These are phyloP conservation scores for Ophiocordyceps camponoti-leonardi DNA, from an alignment of 2,329 filamentous ascomycete species.

Conservation along the genomic window DNA sequence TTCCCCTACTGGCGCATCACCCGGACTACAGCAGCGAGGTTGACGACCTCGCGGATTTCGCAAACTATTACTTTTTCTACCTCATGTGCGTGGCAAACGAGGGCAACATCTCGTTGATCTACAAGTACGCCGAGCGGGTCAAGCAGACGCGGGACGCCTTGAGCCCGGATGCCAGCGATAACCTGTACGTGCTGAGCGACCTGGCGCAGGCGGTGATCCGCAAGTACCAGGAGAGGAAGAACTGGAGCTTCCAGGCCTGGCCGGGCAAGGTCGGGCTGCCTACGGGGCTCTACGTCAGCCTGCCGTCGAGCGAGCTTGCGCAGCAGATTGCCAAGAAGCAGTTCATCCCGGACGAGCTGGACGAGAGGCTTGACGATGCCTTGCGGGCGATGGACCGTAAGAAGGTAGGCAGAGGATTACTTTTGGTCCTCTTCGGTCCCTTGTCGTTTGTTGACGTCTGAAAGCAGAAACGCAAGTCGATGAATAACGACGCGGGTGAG, in stretches of 20 bases:
- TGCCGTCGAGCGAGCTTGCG: constrained; percentile 62
- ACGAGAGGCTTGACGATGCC: constrained; percentile 57
- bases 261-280: constrained; percentile 69
- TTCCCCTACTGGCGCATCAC: constrained; percentile 84
- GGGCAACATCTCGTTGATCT: constrained; percentile 74
- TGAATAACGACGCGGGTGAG: constrained; percentile 29
- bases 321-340: constrained; percentile 76
- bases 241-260: constrained; percentile 73
- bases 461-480: constrained; percentile 39
- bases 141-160: constrained; percentile 81
- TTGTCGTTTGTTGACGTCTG: too few species aligned
- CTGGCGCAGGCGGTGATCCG: constrained; percentile 68
- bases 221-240: constrained; percentile 71
- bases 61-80: constrained; percentile 82
- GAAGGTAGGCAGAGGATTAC: constrained; percentile 45
- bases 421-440: too few species aligned
- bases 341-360: constrained; percentile 61
- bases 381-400: constrained; percentile 52
- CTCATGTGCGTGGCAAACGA: constrained; percentile 67
- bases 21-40: constrained; percentile 61
- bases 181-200: constrained; percentile 76
- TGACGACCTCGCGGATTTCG: constrained; percentile 62
- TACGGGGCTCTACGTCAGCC: constrained; percentile 55
- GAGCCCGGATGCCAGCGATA: constrained; percentile 46
- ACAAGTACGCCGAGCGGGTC: constrained; percentile 79